Evolutionary conservation across 2,329 filamentous ascomycete species (phyloP).

Genomic region (Gremmenia infestans): DNA sequence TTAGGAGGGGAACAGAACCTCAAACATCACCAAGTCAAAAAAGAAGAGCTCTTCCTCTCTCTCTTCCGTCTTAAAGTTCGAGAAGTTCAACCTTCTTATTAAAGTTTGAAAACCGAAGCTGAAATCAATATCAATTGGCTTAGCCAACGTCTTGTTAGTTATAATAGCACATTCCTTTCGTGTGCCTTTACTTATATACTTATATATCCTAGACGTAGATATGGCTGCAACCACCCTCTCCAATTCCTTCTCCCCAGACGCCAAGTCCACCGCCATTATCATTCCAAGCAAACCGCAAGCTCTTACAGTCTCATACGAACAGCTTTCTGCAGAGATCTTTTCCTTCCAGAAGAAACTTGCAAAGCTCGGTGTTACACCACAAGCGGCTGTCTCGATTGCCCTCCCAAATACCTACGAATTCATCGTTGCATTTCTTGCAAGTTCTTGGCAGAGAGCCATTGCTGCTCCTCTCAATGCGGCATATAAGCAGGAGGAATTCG

Average conservation of each 20-base stretch:
- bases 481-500: conserved; percentile 86
- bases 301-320: conserved; percentile 64
- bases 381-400: conserved; percentile 74
- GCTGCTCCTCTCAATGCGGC: conserved; percentile 83
- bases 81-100: no score
- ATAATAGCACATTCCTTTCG: neutral
- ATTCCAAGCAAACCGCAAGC: conserved; percentile 60
- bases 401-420: conserved; percentile 84
- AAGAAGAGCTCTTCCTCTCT: neutral
- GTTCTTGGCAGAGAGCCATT: conserved; percentile 76
- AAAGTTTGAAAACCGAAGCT: no score
- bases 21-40: conserved; percentile 1
- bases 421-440: conserved; percentile 80
- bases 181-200: neutral
- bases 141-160: neutral
- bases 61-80: no score
- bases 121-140: neutral
- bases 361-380: conserved; percentile 62
- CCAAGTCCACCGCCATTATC: conserved; percentile 60
- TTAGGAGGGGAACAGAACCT: conserved; percentile 7
- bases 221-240: conserved; percentile 44
- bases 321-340: conserved; percentile 60
- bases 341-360: conserved; percentile 76
- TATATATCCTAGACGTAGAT: neutral
- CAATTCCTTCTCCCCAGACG: conserved; percentile 49